Percentiles rank a stretch among this genome's conserved stretches.
Evolutionary conservation across 1,284 basidiomycete species (phyloP).

Genomic region (Leccinum holopus): DNA sequence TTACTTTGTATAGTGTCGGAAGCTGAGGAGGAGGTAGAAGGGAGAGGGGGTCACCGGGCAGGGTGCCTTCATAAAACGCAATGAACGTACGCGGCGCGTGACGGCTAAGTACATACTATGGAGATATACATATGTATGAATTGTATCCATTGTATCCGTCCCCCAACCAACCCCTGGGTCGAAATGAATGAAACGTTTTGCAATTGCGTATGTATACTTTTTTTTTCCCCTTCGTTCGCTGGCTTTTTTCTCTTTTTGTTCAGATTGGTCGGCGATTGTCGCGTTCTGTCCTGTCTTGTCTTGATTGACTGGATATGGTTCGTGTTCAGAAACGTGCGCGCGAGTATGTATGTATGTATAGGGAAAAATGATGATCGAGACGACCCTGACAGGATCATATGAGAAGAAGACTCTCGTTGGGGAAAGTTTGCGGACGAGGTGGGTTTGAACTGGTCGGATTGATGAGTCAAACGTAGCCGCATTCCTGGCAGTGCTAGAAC

Average conservation of each 20-base stretch:
- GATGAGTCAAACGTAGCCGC: background rate
- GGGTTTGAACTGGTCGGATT: background rate
- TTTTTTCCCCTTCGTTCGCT: background rate
- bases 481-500: slow-evolving; percentile 9
- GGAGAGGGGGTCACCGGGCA: background rate
- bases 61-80: slow-evolving; percentile 21
- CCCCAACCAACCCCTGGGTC: background rate
- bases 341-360: background rate
- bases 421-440: slow-evolving; percentile 5
- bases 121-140: background rate
- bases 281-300: background rate
- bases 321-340: background rate
- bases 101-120: background rate
- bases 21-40: background rate
- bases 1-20: background rate
- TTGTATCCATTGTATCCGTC: background rate
- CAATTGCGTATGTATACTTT: background rate
- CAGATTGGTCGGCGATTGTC: slow-evolving; percentile 9
- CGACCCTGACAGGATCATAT: slow-evolving; percentile 17
- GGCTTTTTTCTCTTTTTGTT: slow-evolving; percentile 11
- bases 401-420: background rate
- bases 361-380: slow-evolving; percentile 3
- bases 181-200: background rate
- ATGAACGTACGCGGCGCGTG: slow-evolving; percentile 2
- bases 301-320: background rate